phyloP scores from a whole-genome alignment of 352 stramenopile species.

The Pythium rhizo-oryzae region DNA sequence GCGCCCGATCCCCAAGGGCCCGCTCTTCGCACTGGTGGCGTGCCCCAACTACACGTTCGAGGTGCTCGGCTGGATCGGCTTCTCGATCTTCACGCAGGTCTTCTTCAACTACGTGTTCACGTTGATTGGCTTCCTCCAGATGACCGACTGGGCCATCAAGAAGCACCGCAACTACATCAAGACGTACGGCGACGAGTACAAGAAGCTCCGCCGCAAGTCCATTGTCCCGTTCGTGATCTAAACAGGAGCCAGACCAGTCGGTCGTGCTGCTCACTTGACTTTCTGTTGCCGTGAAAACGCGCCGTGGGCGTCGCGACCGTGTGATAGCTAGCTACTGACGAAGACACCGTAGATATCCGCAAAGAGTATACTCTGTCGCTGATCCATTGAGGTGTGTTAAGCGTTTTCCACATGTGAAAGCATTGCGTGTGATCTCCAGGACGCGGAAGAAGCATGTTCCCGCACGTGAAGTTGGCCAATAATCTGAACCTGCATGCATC shows the following conservation, averaged over 20 bases:
- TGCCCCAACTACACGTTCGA: slow-evolving; percentile 94
- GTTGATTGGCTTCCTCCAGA: slow-evolving; percentile 83
- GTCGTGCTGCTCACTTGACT: too few species aligned
- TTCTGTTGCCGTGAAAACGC: too few species aligned
- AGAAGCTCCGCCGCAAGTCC: slow-evolving; percentile 83
- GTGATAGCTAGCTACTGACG: too few species aligned
- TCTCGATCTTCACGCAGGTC: slow-evolving; percentile 87
- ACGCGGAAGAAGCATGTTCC: too few species aligned
- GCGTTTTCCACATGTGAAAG: too few species aligned
- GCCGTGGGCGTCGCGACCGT: too few species aligned
- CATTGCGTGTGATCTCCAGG: too few species aligned
- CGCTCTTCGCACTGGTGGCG: slow-evolving; percentile 84
- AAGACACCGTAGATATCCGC: too few species aligned
- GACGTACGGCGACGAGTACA: slow-evolving; percentile 86
- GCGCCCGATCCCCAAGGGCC: slow-evolving; percentile 67
- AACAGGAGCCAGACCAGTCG: slow-evolving; percentile 6
- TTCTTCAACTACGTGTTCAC: slow-evolving; percentile 87
- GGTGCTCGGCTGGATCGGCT: slow-evolving; percentile 88
- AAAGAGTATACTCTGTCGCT: too few species aligned
- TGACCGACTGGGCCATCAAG: slow-evolving; percentile 90
- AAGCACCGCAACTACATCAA: slow-evolving; percentile 90
- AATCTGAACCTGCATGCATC: too few species aligned
- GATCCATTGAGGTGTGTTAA: too few species aligned
- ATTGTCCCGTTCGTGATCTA: slow-evolving; percentile 88
- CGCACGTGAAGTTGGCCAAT: too few species aligned